Conservation (phyloP, 768 basidiomycete genomes). For the Pilatotrama ljubarskyi region DNA sequence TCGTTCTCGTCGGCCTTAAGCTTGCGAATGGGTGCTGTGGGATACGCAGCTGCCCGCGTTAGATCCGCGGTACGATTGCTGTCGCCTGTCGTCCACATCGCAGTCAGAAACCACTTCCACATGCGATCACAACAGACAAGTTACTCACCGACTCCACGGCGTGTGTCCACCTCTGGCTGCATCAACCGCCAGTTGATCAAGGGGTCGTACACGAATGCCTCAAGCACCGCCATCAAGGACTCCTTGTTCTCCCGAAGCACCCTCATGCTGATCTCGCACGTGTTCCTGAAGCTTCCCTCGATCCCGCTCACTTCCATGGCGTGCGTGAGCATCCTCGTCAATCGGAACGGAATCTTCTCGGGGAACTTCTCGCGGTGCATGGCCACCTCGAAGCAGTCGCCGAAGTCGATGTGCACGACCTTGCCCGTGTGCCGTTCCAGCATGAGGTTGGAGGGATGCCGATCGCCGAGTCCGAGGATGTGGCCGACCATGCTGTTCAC, state of each 20-base stretch:
- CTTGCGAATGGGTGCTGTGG: constrained; percentile 79
- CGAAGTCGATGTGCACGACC: constrained; percentile 96
- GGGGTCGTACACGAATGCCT: constrained; percentile 98
- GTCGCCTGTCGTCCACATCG: constrained; percentile 2
- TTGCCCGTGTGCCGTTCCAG: constrained; percentile 90
- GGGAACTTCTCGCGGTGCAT: constrained; percentile 99
- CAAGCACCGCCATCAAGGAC: constrained; percentile 97
- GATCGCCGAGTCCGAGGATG: constrained; percentile 95
- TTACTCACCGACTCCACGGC: constrained; percentile 63
- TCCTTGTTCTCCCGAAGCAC: constrained; percentile 97
- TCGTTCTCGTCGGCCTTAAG: constrained; percentile 91
- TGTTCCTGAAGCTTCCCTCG: constrained; percentile 93
- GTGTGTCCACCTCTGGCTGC: constrained; percentile 76
- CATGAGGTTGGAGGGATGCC: constrained; percentile 94
- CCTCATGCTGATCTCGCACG: constrained; percentile 97
- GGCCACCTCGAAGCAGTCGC: constrained; percentile 97
- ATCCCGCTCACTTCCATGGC: constrained; percentile 99
- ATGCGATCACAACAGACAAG: background rate
- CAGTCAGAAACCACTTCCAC: constrained; percentile 1
- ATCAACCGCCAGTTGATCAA: constrained; percentile 96
- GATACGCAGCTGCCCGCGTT: constrained; percentile 66
- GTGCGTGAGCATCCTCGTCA: constrained; percentile 97
- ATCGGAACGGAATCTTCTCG: constrained; percentile 96
- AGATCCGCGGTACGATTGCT: constrained; percentile 43
- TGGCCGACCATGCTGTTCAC: constrained; percentile 99